These are phyloP conservation scores for Botrytis fragariae DNA, from an alignment of 2,329 filamentous ascomycete species.

Conservation along the genomic window DNA sequence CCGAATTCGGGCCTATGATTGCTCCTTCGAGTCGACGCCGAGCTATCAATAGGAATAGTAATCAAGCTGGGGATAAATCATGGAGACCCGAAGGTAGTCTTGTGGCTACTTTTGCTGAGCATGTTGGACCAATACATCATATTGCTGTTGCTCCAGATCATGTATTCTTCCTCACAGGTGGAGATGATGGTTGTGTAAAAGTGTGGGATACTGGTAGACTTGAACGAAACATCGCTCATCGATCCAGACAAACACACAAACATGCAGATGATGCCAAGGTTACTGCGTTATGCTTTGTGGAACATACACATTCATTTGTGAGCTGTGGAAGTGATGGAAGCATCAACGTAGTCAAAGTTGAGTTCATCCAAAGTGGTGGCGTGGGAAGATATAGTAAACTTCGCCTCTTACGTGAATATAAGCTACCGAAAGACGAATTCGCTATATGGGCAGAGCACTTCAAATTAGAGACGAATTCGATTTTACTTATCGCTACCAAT, in stretches of 20 bases:
- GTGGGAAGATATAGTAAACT: slow-evolving; percentile 76
- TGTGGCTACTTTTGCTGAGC: slow-evolving; percentile 86
- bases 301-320: slow-evolving; percentile 90
- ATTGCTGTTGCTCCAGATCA: slow-evolving; percentile 85
- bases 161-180: slow-evolving; percentile 88
- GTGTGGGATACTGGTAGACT: slow-evolving; percentile 90
- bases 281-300: slow-evolving; percentile 82
- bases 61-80: slow-evolving; percentile 47
- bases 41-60: slow-evolving; percentile 41
- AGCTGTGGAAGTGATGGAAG: slow-evolving; percentile 88
- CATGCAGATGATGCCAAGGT: slow-evolving; percentile 71
- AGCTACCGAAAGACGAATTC: slow-evolving; percentile 70
- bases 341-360: slow-evolving; percentile 76
- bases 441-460: slow-evolving; percentile 93
- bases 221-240: slow-evolving; percentile 86
- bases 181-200: slow-evolving; percentile 86
- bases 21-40: slow-evolving; percentile 62
- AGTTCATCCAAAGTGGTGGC: slow-evolving; percentile 55
- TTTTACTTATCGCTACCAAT: slow-evolving; percentile 83
- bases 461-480: slow-evolving; percentile 76
- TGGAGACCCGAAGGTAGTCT: slow-evolving; percentile 85
- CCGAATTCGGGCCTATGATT: slow-evolving; percentile 77
- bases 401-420: slow-evolving; percentile 73
- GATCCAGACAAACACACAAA: slow-evolving; percentile 80
- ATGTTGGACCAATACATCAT: slow-evolving; percentile 77